Evolutionary conservation across 140 eudicot genomes (phyloP).

Genomic region (Erigeron philadelphicus): DNA sequence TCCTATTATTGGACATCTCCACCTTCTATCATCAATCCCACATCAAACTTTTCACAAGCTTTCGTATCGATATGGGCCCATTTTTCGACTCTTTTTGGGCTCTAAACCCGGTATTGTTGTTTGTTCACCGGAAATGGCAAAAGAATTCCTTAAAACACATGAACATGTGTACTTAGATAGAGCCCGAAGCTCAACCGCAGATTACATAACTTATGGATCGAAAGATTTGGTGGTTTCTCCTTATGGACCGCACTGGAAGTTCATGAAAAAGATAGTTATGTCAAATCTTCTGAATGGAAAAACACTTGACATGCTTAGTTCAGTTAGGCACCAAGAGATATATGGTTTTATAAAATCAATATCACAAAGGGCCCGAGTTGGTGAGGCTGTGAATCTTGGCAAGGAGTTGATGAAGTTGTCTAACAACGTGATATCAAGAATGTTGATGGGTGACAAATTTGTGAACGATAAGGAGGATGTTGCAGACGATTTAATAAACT

Average conservation of each 20-base stretch:
- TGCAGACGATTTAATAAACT: too few relatives aligned
- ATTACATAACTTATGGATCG: neutral
- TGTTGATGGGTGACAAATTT: neutral
- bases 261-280: neutral
- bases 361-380: neutral
- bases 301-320: neutral
- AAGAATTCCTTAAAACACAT: conserved; percentile 3
- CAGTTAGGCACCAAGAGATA: neutral
- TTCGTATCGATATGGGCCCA: neutral
- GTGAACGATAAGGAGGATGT: neutral
- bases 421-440: neutral
- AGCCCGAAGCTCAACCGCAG: neutral
- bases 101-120: neutral
- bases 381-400: neutral
- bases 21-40: neutral
- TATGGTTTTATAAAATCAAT: neutral
- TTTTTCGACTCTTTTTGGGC: neutral
- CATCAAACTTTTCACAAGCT: neutral
- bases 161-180: neutral
- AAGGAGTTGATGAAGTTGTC: neutral
- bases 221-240: neutral
- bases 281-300: neutral
- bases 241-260: neutral
- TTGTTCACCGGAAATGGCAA: neutral
- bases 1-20: conserved; percentile 3